phyloP scores from a whole-genome alignment of 2,329 filamentous ascomycete genomes.

The Ceratocystiopsis minuta region DNA sequence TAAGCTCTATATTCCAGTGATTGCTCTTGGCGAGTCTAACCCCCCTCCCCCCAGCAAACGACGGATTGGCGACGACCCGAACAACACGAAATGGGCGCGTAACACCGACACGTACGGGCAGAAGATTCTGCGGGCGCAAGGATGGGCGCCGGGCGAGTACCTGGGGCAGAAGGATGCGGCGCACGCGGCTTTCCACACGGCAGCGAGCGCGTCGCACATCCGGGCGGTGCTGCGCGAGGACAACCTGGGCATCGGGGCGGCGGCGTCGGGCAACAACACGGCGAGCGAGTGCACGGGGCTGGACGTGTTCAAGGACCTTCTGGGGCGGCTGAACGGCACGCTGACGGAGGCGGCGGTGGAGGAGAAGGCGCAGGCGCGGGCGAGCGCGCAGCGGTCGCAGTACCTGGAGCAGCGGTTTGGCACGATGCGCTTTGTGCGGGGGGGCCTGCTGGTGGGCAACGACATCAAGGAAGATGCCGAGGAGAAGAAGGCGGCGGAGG shows the following conservation, averaged over 20 bases:
- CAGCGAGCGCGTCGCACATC: conserved; percentile 71
- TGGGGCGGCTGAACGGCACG: conserved; percentile 82
- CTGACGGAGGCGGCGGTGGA: conserved; percentile 48
- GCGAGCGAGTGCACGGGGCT: conserved; percentile 70
- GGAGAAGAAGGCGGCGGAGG: background rate
- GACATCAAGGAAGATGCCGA: conserved; percentile 26
- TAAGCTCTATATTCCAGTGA: conserved; percentile 18
- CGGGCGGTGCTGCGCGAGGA: conserved; percentile 77
- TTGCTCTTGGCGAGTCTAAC: background rate
- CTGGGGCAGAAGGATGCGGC: conserved; percentile 62
- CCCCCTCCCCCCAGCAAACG: conserved; percentile 18
- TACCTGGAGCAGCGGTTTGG: conserved; percentile 66
- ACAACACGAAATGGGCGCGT: conserved; percentile 85
- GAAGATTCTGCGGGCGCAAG: conserved; percentile 70
- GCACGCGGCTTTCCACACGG: conserved; percentile 59
- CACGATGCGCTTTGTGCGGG: conserved; percentile 67
- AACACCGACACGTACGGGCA: conserved; percentile 74
- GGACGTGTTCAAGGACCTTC: conserved; percentile 67
- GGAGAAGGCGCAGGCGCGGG: conserved; percentile 48
- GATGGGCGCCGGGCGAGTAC: conserved; percentile 73
- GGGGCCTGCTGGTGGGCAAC: conserved; percentile 51
- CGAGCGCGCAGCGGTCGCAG: conserved; percentile 52
- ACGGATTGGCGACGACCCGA: conserved; percentile 79
- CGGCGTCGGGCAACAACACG: conserved; percentile 34
- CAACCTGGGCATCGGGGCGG: conserved; percentile 74